Base-by-base conservation (phyloP, 2,329 filamentous ascomycete genomes). In the Geosmithia putterillii region DNA sequence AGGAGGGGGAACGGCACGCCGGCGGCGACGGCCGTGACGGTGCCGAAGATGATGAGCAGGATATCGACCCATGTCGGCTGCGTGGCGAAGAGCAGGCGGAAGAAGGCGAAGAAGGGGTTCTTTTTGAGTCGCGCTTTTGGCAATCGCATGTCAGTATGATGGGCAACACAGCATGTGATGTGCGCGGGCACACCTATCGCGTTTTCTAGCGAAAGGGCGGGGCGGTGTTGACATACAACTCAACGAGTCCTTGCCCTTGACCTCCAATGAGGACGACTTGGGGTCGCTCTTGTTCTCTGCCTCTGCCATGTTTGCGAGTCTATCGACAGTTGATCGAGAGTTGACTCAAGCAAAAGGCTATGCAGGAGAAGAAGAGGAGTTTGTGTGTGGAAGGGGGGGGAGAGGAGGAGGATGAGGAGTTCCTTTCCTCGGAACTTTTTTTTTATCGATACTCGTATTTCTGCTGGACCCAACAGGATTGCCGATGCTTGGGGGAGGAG, bases 1-100 rank as follows among this genome's bases (percentile, higher is more conserved):
- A 92, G 90, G 21, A 88, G 65, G 6, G 86, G 86, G 47, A 90
- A 61, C 7, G 81, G 81, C 44, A 83, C 84, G 46, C 86, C 86
- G n/a, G 77, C 81, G 32, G 71, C 78, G 50, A 89, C 83, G 49
- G 83, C 73, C 45, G 6, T 76, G 40, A 47, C 42, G 37, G 40
- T 41, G 42, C 40, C 46, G 41, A 44, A 42, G 38, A 43, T 32
- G 42, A 47, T 45, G 22, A 47, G 45, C 8, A 10, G 12, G 22
- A 41, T 28, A 21, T 50, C 46, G 38, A 50, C 22, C 42, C 44
- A 51, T 47, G 46, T 47, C 37, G 48, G 46, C 25, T 44, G 22
- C 35, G 44, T 45, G 20, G 40, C 32, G 34, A 45, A 42, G 21
- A 45, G 35, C 18, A 45, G 40, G 17, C 40, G 44, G 40, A 45